Conservation (phyloP, 192 early-diverging fungal species). For the Backusella morwellensis region DNA sequence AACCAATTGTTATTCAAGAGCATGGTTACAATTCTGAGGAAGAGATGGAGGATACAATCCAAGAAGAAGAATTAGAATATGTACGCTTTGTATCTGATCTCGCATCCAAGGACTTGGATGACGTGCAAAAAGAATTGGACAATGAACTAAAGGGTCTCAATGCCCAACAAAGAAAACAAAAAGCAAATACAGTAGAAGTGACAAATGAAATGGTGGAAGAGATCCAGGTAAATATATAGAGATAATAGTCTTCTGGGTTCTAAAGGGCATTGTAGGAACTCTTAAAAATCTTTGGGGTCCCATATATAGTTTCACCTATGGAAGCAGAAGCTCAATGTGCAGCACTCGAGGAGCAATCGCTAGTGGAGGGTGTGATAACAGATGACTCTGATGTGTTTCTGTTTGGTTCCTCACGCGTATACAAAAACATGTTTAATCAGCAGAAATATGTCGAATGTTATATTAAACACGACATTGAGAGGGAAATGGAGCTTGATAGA, state of each 20-base stretch:
- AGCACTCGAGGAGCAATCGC: constrained; percentile 43
- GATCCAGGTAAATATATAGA: constrained; percentile 46
- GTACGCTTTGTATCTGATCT: constrained; percentile 60
- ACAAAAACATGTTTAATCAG: constrained; percentile 93
- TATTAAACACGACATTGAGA: constrained; percentile 55
- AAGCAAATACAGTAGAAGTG: constrained; percentile 60
- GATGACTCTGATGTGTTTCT: constrained; percentile 98
- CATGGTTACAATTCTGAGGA: constrained; percentile 32
- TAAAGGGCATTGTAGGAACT: constrained; percentile 49
- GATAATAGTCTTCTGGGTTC: background rate
- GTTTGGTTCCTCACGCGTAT: constrained; percentile 81
- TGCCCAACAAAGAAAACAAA: constrained; percentile 49
- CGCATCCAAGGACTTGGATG: constrained; percentile 35
- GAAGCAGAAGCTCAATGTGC: constrained; percentile 99
- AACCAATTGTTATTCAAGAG: background rate
- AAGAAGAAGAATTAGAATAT: constrained; percentile 61
- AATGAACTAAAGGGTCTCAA: constrained; percentile 52
- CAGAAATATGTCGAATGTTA: constrained; percentile 90
- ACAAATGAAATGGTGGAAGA: constrained; percentile 75
- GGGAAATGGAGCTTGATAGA: constrained; percentile 66
- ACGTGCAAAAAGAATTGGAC: constrained; percentile 44
- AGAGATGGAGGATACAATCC: constrained; percentile 11
- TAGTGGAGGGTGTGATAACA: constrained; percentile 95
- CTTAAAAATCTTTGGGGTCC: constrained; percentile 89
- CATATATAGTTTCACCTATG: constrained; percentile 90